Evolutionary conservation across 345 rosid genomes (phyloP).

Genomic region (Kernera saxatilis): DNA sequence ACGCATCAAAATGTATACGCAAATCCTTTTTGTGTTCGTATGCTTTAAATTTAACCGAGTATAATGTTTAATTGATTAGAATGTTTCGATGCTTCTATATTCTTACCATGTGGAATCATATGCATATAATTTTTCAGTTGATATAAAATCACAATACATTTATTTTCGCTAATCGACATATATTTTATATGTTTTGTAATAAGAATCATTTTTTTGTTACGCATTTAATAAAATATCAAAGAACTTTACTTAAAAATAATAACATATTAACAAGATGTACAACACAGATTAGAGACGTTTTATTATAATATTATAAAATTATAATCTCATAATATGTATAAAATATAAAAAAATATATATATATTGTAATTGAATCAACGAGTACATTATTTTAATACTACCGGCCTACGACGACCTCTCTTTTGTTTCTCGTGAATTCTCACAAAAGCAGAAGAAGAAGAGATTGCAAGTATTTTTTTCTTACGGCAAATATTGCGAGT

Average conservation of each 20-base stretch:
- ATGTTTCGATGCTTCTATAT: not conserved
- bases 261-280: not conserved
- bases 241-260: not conserved
- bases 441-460: not conserved
- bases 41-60: not conserved
- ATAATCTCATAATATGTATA: not conserved
- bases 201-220: not conserved
- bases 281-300: not conserved
- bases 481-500: not conserved
- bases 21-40: not conserved
- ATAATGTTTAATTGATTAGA: not conserved
- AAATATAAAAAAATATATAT: not conserved
- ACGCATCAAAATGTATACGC: constrained; percentile 10
- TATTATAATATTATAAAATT: not conserved
- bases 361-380: not conserved
- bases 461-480: not conserved
- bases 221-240: not conserved
- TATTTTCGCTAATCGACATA: not conserved
- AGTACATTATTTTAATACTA: not conserved
- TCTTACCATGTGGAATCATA: not conserved
- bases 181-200: not conserved
- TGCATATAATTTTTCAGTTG: no score
- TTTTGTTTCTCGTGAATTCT: not conserved
- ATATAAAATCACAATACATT: not conserved
- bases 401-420: not conserved